These are phyloP conservation scores for Cichorium intybus DNA, from an alignment of 140 eudicot species.

Conservation along the genomic window DNA sequence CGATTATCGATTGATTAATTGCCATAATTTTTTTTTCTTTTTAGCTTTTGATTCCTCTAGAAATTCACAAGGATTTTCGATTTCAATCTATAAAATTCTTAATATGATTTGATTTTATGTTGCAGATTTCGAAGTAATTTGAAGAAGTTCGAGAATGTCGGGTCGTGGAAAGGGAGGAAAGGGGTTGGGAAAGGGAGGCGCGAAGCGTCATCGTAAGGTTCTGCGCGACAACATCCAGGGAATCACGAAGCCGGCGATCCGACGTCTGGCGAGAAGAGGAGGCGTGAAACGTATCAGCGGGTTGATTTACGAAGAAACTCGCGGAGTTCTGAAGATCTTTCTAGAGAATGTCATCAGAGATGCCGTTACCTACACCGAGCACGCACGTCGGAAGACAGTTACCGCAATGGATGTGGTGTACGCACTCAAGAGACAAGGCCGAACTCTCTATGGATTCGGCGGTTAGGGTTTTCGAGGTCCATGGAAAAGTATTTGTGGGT, in stretches of 20 bases:
- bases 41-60: background rate
- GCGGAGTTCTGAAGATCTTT: too few relatives aligned
- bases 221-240: constrained; percentile 33
- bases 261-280: too few relatives aligned
- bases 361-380: constrained; percentile 20
- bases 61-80: background rate
- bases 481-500: background rate
- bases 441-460: constrained; percentile 29
- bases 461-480: constrained; percentile 12
- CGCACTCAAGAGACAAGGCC: constrained; percentile 30
- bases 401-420: constrained; percentile 41
- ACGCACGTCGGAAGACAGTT: constrained; percentile 23
- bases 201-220: constrained; percentile 37
- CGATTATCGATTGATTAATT: too few relatives aligned
- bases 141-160: constrained; percentile 10
- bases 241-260: too few relatives aligned
- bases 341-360: constrained; percentile 21
- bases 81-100: background rate
- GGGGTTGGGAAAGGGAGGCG: constrained; percentile 34
- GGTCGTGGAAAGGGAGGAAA: constrained; percentile 38
- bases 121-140: background rate
- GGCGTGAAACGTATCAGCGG: too few relatives aligned
- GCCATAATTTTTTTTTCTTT: background rate
- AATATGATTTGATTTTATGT: background rate
- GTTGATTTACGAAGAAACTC: too few relatives aligned